Conservation (phyloP, 179 eudicot genomes). For the Spergularia azorica region DNA sequence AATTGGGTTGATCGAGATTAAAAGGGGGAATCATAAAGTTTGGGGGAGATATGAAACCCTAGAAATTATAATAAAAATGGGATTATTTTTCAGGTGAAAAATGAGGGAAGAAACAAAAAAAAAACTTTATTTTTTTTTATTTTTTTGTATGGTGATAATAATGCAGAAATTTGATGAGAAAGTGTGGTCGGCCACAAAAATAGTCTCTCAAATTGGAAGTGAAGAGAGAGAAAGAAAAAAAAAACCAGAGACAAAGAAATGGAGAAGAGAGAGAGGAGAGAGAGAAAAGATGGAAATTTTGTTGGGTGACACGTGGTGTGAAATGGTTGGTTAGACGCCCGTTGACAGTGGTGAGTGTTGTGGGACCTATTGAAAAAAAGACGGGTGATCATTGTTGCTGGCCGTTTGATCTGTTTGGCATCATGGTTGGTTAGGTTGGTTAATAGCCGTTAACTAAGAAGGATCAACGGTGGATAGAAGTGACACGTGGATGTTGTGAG, state of each 20-base stretch:
- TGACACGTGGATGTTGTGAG: too few relatives aligned
- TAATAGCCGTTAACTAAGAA: slow-evolving; percentile 23
- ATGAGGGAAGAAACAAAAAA: neutral
- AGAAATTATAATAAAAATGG: neutral
- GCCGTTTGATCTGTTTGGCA: slow-evolving; percentile 25
- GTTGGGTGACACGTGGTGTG: slow-evolving; percentile 3
- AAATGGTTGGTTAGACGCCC: slow-evolving; percentile 8
- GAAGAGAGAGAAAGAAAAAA: neutral
- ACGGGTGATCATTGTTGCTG: neutral
- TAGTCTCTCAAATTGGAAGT: slow-evolving; percentile 6
- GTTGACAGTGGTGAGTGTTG: slow-evolving; percentile 22
- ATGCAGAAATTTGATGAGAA: neutral
- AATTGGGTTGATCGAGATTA: slow-evolving; percentile 6
- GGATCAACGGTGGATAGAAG: neutral
- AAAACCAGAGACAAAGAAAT: neutral
- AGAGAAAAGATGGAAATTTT: neutral
- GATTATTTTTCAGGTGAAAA: neutral
- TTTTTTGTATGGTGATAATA: neutral
- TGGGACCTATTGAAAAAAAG: slow-evolving; percentile 8
- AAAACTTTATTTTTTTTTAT: neutral
- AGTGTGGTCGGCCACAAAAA: slow-evolving; percentile 31
- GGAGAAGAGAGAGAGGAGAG: neutral
- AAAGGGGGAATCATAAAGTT: neutral
- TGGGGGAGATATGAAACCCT: slow-evolving; percentile 27
- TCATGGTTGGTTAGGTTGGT: slow-evolving; percentile 27